Percentiles rank a stretch among this genome's conserved stretches.
These are phyloP conservation scores for Candida tallmaniae DNA, from an alignment of 805 yeast genomes.

Conservation along the genomic window DNA sequence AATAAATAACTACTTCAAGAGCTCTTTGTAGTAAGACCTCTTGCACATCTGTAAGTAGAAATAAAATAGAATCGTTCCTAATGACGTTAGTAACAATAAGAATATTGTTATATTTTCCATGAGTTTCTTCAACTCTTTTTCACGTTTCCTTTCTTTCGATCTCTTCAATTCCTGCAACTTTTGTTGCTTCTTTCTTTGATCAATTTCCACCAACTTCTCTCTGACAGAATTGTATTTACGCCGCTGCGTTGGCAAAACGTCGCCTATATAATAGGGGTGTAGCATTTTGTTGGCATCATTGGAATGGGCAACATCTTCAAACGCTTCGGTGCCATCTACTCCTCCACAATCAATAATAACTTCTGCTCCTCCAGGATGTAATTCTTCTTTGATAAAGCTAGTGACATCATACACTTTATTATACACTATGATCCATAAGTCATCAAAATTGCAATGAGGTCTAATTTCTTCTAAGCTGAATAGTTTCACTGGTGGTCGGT, in stretches of 20 bases:
- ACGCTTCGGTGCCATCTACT: conserved; percentile 65
- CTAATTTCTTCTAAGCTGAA: conserved; percentile 20
- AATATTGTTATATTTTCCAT: conserved; percentile 9
- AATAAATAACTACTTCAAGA: no score
- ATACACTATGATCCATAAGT: conserved; percentile 80
- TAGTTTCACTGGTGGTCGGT: conserved; percentile 1
- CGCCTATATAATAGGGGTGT: conserved; percentile 26
- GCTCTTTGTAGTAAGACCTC: conserved; percentile 2
- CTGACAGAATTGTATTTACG: conserved; percentile 12
- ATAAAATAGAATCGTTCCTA: conserved; percentile 10
- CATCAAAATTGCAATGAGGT: conserved; percentile 68
- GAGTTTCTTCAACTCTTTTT: conserved; percentile 5
- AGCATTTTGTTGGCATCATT: conserved; percentile 30
- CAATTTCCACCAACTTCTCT: conserved; percentile 10
- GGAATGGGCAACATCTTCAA: conserved; percentile 43
- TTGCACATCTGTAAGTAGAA: conserved; percentile 9
- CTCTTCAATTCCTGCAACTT: conserved; percentile 5
- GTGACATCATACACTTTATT: conserved; percentile 78
- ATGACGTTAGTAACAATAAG: conserved; percentile 7
- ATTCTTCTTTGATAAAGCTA: conserved; percentile 50
- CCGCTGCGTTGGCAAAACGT: conserved; percentile 16
- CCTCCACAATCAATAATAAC: conserved; percentile 81
- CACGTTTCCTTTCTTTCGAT: conserved; percentile 7
- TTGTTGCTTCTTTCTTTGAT: conserved; percentile 3
- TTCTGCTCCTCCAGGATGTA: conserved; percentile 76